A percentile compares a stretch with the other conserved stretches of the same genome.
Evolutionary conservation across 2,329 filamentous ascomycete species (phyloP).

Genomic region (Scolecobasidium constrictum): DNA sequence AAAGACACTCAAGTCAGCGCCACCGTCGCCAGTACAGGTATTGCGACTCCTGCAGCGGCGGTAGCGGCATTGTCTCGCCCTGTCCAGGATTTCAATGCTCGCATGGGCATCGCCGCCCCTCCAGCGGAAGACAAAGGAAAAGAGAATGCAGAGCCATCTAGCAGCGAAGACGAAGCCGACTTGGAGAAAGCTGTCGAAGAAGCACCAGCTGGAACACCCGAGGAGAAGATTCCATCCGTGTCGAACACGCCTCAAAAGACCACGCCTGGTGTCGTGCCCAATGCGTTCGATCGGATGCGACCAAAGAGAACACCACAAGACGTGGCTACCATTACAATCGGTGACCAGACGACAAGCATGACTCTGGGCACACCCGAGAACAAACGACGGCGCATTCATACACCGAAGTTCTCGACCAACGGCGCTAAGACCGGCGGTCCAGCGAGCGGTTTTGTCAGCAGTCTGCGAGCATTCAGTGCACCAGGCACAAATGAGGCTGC

Average conservation of each 20-base stretch:
- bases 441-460: constrained; percentile 28
- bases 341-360: constrained; percentile 54
- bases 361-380: constrained; percentile 49
- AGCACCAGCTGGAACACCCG: constrained; percentile 14
- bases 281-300: constrained; percentile 54
- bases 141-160: neutral
- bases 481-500: constrained; percentile 33
- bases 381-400: constrained; percentile 11
- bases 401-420: constrained; percentile 23
- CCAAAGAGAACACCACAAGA: constrained; percentile 51
- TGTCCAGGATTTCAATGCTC: constrained; percentile 30
- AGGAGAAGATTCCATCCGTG: constrained; percentile 21
- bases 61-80: constrained; percentile 11
- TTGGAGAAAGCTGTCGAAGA: constrained; percentile 11
- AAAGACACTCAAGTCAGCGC: neutral
- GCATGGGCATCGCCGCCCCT: constrained; percentile 15
- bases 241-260: constrained; percentile 18
- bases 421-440: constrained; percentile 20
- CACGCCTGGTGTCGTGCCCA: constrained; percentile 40
- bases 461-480: constrained; percentile 43
- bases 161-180: constrained; percentile 10
- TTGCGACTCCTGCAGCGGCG: constrained; percentile 2
- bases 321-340: constrained; percentile 65
- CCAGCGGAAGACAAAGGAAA: neutral
- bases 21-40: neutral